A percentile compares a stretch with the other conserved stretches of the same genome.
These are phyloP conservation scores for Plasmodium adleri DNA, from an alignment of 169 alveolate genomes.

Conservation along the genomic window DNA sequence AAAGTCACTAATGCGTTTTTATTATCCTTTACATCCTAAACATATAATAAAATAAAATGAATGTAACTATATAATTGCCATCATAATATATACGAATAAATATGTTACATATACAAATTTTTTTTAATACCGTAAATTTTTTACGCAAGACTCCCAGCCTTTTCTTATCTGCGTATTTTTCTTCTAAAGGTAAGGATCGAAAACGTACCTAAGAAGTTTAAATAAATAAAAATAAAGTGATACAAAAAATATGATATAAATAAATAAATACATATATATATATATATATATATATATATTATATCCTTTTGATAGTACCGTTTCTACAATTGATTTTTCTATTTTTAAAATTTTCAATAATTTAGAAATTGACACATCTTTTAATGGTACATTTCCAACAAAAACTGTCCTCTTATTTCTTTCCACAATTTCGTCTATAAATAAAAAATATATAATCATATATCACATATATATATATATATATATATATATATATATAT, in stretches of 20 bases:
- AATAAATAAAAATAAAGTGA: background rate
- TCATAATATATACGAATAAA: too few relatives aligned
- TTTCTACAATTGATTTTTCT: constrained; percentile 32
- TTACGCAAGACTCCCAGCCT: constrained; percentile 21
- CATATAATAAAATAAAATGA: background rate
- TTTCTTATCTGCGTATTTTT: constrained; percentile 27
- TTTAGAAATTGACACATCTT: constrained; percentile 2
- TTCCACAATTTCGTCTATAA: background rate
- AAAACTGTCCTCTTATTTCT: constrained; percentile 44
- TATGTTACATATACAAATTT: background rate
- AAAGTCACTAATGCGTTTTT: constrained; percentile 32
- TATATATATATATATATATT: background rate
- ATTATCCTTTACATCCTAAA: constrained; percentile 53
- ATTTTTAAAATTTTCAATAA: constrained; percentile 19
- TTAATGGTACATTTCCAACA: constrained; percentile 47
- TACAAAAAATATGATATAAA: background rate
- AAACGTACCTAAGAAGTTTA: constrained; percentile 15
- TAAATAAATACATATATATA: background rate
- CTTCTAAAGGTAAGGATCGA: constrained; percentile 48
- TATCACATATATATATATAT: background rate
- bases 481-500: constrained; percentile 2
- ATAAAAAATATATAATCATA: constrained; percentile 4
- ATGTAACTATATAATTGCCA: too few relatives aligned
- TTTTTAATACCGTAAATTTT: constrained; percentile 37
- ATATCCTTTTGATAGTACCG: constrained; percentile 7